Evolutionary conservation across 352 stramenopile species (phyloP).

Genomic region (Pythium brassicae): DNA sequence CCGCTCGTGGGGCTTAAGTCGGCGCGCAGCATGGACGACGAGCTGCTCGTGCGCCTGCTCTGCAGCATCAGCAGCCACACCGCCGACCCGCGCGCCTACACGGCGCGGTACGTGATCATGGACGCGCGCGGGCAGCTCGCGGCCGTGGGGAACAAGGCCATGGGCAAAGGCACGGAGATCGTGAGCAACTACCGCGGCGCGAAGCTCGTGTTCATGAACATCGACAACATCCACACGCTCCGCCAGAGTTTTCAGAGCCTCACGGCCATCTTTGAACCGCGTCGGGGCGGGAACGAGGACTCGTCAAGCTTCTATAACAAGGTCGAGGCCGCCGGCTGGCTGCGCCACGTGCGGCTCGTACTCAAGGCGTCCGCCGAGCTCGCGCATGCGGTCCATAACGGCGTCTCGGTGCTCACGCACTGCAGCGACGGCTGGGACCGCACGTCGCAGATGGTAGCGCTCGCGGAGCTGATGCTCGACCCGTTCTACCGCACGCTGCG

Average conservation of each 20-base stretch:
- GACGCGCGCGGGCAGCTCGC: conserved; percentile 80
- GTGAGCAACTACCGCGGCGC: conserved; percentile 92
- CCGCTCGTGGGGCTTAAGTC: conserved; percentile 80
- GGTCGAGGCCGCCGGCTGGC: conserved; percentile 95
- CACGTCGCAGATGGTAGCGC: conserved; percentile 95
- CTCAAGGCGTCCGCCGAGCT: conserved; percentile 91
- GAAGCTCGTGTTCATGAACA: conserved; percentile 96
- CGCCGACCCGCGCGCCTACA: conserved; percentile 13
- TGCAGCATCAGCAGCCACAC: conserved; percentile 39
- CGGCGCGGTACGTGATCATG: conserved; percentile 75
- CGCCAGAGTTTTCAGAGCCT: conserved; percentile 92
- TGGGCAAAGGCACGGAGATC: conserved; percentile 96
- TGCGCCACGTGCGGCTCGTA: conserved; percentile 92
- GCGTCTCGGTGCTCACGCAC: conserved; percentile 95
- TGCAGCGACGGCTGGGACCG: conserved; percentile 99
- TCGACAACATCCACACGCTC: conserved; percentile 98
- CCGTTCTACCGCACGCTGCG: conserved; percentile 96
- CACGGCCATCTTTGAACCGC: conserved; percentile 71
- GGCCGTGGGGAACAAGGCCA: conserved; percentile 83
- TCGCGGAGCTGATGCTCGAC: conserved; percentile 97
- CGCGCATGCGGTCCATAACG: conserved; percentile 91
- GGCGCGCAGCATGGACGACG: conserved; percentile 67
- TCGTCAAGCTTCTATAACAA: conserved; percentile 80
- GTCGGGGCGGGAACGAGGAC: conserved; percentile 78
- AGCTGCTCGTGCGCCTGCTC: conserved; percentile 64